phyloP scores from a whole-genome alignment of 2,329 filamentous ascomycete genomes.

The Decorospora gaudefroyi region DNA sequence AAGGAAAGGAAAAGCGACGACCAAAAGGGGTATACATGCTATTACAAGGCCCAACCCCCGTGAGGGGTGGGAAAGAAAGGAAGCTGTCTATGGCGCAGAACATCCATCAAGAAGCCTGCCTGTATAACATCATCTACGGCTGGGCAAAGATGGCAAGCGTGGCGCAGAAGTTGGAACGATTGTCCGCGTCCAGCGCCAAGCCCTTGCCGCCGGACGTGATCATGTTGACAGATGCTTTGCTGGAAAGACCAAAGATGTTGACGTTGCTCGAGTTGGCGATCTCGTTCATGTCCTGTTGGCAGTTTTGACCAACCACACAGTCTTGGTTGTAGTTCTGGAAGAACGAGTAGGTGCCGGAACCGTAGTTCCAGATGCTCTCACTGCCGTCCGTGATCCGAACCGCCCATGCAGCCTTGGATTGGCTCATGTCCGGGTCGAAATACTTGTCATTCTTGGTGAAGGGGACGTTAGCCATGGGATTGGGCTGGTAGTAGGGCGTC shows the following conservation, averaged over 20 bases:
- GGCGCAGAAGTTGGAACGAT: conserved; percentile 56
- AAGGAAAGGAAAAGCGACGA: conserved; percentile 11
- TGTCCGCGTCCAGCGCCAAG: conserved; percentile 50
- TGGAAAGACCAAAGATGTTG: conserved; percentile 54
- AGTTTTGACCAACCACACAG: conserved; percentile 54
- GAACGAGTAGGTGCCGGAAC: conserved; percentile 61
- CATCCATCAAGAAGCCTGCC: conserved; percentile 16
- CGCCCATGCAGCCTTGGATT: conserved; percentile 53
- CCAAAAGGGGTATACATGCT: conserved; percentile 29
- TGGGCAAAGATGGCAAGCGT: conserved; percentile 51
- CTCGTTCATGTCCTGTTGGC: conserved; percentile 57
- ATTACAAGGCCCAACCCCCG: conserved; percentile 18
- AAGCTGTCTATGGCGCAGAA: conserved; percentile 13
- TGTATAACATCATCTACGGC: conserved; percentile 12
- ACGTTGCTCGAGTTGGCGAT: conserved; percentile 52
- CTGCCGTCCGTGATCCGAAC: conserved; percentile 49
- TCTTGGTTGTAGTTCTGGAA: conserved; percentile 62
- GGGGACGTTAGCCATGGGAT: conserved; percentile 62
- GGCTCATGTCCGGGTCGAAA: conserved; percentile 52
- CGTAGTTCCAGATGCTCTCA: conserved; percentile 52
- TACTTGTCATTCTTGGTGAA: conserved; percentile 56
- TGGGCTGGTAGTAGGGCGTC: conserved; percentile 72
- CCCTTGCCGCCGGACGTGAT: conserved; percentile 48
- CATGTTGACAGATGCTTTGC: conserved; percentile 58
- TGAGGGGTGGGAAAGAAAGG: conserved; percentile 23